A percentile compares a stretch with the other conserved stretches of the same genome.
These are phyloP conservation scores for Ilex aquifolium DNA, from an alignment of 257 asterid species.

Conservation along the genomic window DNA sequence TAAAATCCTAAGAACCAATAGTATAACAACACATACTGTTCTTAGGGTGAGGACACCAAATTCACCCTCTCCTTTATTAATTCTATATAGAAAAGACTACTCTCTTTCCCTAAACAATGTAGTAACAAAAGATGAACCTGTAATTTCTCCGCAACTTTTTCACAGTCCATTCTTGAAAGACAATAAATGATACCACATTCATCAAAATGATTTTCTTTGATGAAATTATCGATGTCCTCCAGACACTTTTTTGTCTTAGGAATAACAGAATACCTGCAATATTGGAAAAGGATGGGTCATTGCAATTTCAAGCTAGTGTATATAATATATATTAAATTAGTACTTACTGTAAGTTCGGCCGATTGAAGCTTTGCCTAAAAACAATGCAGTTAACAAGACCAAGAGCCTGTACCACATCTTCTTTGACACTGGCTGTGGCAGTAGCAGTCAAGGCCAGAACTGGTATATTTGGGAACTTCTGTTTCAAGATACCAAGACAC, in stretches of 20 bases:
- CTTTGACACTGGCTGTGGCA: constrained; percentile 91
- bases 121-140: constrained; percentile 44
- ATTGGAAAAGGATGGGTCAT: constrained; percentile 23
- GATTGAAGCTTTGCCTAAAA: constrained; percentile 94
- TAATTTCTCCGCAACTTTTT: constrained; percentile 83
- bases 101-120: no score
- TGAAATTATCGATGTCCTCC: constrained; percentile 76
- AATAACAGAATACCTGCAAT: constrained; percentile 83
- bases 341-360: constrained; percentile 79
- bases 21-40: no score
- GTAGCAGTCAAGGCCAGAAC: constrained; percentile 97
- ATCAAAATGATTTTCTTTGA: constrained; percentile 72
- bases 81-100: no score
- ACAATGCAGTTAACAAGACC: constrained; percentile 89
- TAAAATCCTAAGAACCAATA: no score
- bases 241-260: constrained; percentile 90
- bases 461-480: constrained; percentile 83
- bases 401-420: constrained; percentile 99
- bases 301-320: constrained; percentile 1
- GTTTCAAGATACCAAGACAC: constrained; percentile 92
- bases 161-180: constrained; percentile 94
- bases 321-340: constrained; percentile 10
- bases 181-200: constrained; percentile 96
- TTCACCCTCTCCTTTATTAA: no score
- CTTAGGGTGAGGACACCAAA: no score